phyloP scores from a whole-genome alignment of 2,329 filamentous ascomycete species.

The Hypoxylon sp. region DNA sequence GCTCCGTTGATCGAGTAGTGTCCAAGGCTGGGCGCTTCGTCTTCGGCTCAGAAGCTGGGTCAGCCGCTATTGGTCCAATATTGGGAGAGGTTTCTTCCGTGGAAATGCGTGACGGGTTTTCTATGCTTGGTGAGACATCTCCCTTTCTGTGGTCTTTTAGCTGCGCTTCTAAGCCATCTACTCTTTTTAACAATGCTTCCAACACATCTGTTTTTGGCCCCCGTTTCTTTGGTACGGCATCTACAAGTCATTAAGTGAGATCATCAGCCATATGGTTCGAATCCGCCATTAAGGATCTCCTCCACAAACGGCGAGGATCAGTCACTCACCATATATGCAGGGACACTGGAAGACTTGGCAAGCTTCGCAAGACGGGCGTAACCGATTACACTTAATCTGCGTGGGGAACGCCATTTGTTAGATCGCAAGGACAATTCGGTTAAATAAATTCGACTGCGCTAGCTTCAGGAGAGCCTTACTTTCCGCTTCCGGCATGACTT shows the following conservation, averaged over 20 bases:
- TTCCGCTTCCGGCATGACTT: conserved; percentile 94
- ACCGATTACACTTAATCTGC: conserved; percentile 92
- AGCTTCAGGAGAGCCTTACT: conserved; percentile 64
- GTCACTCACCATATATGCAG: conserved; percentile 83
- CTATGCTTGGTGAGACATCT: conserved; percentile 59
- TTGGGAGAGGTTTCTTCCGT: conserved; percentile 50
- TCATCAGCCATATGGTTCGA: conserved; percentile 25
- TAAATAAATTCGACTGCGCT: conserved; percentile 14
- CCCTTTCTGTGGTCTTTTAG: conserved; percentile 76
- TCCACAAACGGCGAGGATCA: conserved; percentile 25
- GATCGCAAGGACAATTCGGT: conserved; percentile 30
- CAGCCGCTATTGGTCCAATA: conserved; percentile 42
- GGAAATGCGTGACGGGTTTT: conserved; percentile 49
- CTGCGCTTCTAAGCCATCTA: conserved; percentile 86
- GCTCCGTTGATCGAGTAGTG: conserved; percentile 54
- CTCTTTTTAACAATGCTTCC: conserved; percentile 85
- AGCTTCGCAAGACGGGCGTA: conserved; percentile 87
- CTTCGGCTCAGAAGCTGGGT: conserved; percentile 57
- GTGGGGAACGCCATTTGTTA: conserved; percentile 44
- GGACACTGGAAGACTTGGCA: conserved; percentile 91
- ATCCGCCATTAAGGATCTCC: neutral
- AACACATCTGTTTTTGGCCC: conserved; percentile 92
- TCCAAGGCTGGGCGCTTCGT: conserved; percentile 60
- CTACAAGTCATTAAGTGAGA: conserved; percentile 59
- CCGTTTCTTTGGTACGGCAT: conserved; percentile 90